These are phyloP conservation scores for Endocladia muricata DNA, from an alignment of 31 red algal species.

Conservation along the genomic window DNA sequence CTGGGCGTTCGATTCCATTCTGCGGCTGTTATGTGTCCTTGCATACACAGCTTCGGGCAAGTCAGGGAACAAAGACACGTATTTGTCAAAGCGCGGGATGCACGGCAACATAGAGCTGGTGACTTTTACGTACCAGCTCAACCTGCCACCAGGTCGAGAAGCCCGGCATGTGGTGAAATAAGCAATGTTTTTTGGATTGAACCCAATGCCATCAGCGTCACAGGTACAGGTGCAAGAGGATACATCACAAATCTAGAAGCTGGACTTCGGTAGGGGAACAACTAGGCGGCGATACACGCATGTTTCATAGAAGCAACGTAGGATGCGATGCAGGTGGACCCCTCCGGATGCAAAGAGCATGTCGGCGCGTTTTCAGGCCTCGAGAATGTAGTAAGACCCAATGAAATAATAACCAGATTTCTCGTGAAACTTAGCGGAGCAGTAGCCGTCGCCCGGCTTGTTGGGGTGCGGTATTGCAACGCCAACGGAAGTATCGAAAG, in stretches of 20 bases:
- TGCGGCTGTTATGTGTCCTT: neutral
- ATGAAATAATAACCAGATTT: neutral
- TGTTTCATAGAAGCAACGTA: neutral
- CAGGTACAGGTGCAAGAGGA: neutral
- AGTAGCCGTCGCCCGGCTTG: neutral
- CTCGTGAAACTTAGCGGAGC: neutral
- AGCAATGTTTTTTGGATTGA: neutral
- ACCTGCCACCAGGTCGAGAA: neutral
- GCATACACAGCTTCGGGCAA: neutral
- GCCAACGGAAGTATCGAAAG: neutral
- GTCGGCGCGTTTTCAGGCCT: slow-evolving; percentile 7
- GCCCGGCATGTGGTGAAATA: neutral
- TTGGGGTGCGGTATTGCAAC: neutral
- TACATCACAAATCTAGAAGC: neutral
- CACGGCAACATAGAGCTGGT: neutral
- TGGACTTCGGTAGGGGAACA: neutral
- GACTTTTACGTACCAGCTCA: neutral
- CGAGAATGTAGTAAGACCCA: neutral
- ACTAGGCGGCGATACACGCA: neutral
- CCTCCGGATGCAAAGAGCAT: neutral
- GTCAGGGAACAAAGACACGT: neutral
- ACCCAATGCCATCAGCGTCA: neutral
- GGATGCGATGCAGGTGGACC: neutral
- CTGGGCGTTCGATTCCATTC: neutral
- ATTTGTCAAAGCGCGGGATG: neutral